Evolutionary conservation across 208 protist species (phyloP), one percentile per base, ranked within the genome.

Genomic region (Trypanosoma grayi): DNA sequence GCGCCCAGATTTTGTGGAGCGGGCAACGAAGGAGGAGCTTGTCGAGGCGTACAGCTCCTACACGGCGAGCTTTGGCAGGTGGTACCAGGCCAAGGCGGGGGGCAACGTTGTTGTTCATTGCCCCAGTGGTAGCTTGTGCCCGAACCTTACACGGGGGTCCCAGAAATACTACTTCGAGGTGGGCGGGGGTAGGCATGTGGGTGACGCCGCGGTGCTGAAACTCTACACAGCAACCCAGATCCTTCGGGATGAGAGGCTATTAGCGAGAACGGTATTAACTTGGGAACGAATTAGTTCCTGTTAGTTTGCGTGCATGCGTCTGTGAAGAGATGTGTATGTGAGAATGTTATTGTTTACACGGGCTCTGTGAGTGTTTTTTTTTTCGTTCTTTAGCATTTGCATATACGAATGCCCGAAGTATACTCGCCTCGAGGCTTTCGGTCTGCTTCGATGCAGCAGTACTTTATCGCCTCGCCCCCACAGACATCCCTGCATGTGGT

Each of bases 41-140:
- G 70, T 70, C 22, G 79, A 92, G n/a, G 61, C 77, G 2, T 87
- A 72, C 45, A 78, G 68, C 56, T 81, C 73, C 39, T 93, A 93
- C 60, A 66, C 75, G 0, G 80, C 77, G 9, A 73, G 64, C 34
- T 93, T 93, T 50, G 85, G 85, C 28, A 67, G 41, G n/a, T n/a
- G n/a, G 40, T 93, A 75, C 50, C 44, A 73, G 20, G 2, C 79
- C 24, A 53, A 65, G 14, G 4, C 66, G 41, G 77, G 60, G 9
- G 43, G 39, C 28, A 65, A 65, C 36, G 55, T 10, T 36, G 56
- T 82, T 34, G 36, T 61, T 34, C 76, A 79, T 37, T 33, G 8
- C 10, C 53, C 56, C 14, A 51, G 4, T 37, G 66, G 65, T 34
- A 63, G 57, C 37, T 36, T 81, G 31, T 50, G 27, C 28, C 68